phyloP scores from a whole-genome alignment of 2,329 filamentous ascomycete genomes.

The Aspergillus neotritici region DNA sequence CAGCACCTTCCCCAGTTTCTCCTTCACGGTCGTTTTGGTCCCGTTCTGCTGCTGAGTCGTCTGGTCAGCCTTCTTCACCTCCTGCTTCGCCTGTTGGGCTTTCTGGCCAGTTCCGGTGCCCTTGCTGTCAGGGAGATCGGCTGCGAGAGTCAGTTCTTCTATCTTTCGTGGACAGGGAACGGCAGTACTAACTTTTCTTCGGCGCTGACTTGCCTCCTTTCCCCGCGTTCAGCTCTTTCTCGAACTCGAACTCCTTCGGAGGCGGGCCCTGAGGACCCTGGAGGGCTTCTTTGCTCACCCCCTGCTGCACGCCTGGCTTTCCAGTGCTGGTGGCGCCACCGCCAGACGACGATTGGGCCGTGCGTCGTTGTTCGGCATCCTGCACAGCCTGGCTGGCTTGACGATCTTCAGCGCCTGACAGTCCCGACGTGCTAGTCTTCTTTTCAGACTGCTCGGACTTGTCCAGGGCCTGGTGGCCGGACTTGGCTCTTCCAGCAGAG shows the following conservation, averaged over 20 bases:
- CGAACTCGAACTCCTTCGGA: conserved; percentile 22
- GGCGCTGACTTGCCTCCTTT: background rate
- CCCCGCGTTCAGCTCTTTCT: conserved; percentile 21
- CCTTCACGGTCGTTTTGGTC: conserved; percentile 24
- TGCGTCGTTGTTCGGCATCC: conserved; percentile 4
- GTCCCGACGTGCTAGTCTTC: too few relatives aligned
- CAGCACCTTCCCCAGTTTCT: conserved; percentile 29
- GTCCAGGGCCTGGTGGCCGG: too few relatives aligned
- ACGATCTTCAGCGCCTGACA: too few relatives aligned
- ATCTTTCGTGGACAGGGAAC: conserved; percentile 2
- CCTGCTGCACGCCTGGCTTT: too few relatives aligned
- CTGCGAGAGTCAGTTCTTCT: background rate
- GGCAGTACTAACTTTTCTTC: background rate
- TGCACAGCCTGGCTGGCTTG: background rate
- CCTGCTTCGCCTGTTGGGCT: background rate
- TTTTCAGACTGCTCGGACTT: too few relatives aligned
- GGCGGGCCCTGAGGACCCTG: conserved; percentile 23
- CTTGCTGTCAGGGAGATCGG: background rate
- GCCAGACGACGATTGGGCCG: too few relatives aligned
- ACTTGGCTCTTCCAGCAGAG: background rate
- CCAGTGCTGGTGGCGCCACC: too few relatives aligned
- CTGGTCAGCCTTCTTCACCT: background rate
- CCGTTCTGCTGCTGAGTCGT: conserved; percentile 6
- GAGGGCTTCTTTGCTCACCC: conserved; percentile 26
- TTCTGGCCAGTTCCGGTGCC: background rate